phyloP scores from a whole-genome alignment of 495 filamentous ascomycete genomes.

The Aspergillus baeticus region DNA sequence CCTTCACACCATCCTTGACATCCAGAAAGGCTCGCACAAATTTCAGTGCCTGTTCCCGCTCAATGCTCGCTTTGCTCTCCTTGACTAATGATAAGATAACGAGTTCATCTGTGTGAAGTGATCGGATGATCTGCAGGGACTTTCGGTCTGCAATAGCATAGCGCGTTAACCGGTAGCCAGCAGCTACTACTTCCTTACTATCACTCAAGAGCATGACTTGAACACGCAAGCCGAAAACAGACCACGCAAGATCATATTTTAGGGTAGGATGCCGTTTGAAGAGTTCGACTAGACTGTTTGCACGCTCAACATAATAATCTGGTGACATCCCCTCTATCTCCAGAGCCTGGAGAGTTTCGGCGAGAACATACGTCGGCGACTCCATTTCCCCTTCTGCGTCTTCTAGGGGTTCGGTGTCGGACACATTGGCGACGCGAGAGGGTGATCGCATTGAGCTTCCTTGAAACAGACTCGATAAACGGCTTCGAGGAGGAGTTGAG shows the following conservation, averaged over 20 bases:
- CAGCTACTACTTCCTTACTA: slow-evolving; percentile 91
- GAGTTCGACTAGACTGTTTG: slow-evolving; percentile 86
- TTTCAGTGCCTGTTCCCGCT: slow-evolving; percentile 94
- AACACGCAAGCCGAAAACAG: slow-evolving; percentile 86
- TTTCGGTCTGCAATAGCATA: slow-evolving; percentile 91
- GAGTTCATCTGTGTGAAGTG: slow-evolving; percentile 85
- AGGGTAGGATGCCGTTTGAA: slow-evolving; percentile 90
- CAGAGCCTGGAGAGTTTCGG: slow-evolving; percentile 82
- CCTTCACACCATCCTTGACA: slow-evolving; percentile 86
- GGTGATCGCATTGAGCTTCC: slow-evolving; percentile 66
- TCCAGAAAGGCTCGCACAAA: slow-evolving; percentile 95
- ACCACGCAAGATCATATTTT: slow-evolving; percentile 95
- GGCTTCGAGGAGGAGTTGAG: slow-evolving; percentile 64
- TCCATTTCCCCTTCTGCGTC: slow-evolving; percentile 67
- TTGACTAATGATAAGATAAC: slow-evolving; percentile 91
- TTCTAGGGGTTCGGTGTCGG: slow-evolving; percentile 42
- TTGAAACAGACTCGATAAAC: slow-evolving; percentile 68
- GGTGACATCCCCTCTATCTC: slow-evolving; percentile 83
- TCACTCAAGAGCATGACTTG: slow-evolving; percentile 94
- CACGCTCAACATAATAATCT: slow-evolving; percentile 90
- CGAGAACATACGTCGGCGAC: slow-evolving; percentile 85
- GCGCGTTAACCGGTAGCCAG: slow-evolving; percentile 88
- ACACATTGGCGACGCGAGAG: slow-evolving; percentile 46
- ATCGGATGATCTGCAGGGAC: slow-evolving; percentile 84
- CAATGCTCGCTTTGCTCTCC: slow-evolving; percentile 91